Evolutionary conservation across 1,284 basidiomycete genomes (phyloP).

Genomic region (Leucoagaricus sp.): DNA sequence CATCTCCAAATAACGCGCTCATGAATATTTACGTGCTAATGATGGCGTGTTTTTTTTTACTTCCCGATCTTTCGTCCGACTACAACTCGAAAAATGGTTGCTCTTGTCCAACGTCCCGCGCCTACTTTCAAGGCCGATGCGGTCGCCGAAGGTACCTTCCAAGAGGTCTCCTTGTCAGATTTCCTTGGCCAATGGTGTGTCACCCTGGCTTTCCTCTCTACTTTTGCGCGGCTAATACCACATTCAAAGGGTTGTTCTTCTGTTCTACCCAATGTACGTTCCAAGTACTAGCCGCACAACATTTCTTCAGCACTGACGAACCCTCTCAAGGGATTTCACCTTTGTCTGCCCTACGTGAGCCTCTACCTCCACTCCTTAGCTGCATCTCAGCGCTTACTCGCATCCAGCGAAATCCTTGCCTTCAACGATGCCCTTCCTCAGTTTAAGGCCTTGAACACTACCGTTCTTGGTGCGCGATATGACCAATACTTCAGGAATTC

Average conservation of each 20-base stretch:
- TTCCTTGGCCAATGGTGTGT: slow-evolving; percentile 82
- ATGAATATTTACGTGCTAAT: neutral
- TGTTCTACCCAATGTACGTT: slow-evolving; percentile 81
- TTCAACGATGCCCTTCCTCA: slow-evolving; percentile 83
- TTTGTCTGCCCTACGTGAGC: slow-evolving; percentile 84
- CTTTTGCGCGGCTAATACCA: neutral
- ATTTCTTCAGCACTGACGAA: neutral
- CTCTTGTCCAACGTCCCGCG: slow-evolving; percentile 75
- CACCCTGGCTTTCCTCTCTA: neutral
- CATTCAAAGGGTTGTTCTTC: slow-evolving; percentile 64
- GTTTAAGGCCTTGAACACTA: slow-evolving; percentile 74
- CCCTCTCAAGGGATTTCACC: slow-evolving; percentile 62
- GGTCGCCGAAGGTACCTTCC: slow-evolving; percentile 76
- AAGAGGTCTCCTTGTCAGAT: slow-evolving; percentile 71
- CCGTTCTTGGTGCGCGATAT: slow-evolving; percentile 66
- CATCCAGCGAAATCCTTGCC: slow-evolving; percentile 77
- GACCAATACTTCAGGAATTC: neutral
- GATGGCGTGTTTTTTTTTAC: neutral
- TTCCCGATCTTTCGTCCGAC: neutral
- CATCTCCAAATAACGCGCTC: slow-evolving; percentile 16
- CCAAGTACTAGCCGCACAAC: slow-evolving; percentile 4
- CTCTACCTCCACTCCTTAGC: neutral
- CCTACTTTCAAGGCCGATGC: slow-evolving; percentile 77
- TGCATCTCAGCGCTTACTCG: neutral
- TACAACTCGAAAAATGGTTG: slow-evolving; percentile 51